Evolutionary conservation across 225 moss, liverwort and hornwort genomes (phyloP).

Genomic region (Sphagnum tenellum): DNA sequence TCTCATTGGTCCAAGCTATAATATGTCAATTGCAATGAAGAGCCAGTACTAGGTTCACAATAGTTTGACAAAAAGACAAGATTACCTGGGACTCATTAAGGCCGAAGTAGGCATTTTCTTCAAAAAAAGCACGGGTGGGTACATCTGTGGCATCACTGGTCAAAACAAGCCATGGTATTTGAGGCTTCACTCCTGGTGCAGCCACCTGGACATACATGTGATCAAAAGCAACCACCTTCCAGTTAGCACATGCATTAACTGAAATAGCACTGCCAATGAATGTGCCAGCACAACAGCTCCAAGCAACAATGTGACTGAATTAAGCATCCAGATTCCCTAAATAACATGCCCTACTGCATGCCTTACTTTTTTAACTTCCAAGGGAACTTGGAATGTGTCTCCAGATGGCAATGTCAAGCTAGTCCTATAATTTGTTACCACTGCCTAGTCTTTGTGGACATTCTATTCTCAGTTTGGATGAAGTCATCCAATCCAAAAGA

Average conservation of each 20-base stretch:
- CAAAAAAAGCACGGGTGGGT: conserved; percentile 47
- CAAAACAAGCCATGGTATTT: conserved; percentile 82
- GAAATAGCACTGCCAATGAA: too few species aligned
- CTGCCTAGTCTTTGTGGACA: neutral
- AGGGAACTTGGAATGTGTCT: too few species aligned
- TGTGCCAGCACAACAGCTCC: conserved; percentile 11
- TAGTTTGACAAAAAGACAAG: too few species aligned
- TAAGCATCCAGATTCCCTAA: too few species aligned
- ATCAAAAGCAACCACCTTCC: neutral
- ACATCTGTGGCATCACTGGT: conserved; percentile 79
- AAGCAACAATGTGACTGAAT: neutral
- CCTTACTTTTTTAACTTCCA: too few species aligned
- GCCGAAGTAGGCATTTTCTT: conserved; percentile 62
- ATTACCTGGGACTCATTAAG: conserved; percentile 64
- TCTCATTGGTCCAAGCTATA: too few species aligned
- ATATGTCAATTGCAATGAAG: too few species aligned
- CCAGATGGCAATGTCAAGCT: too few species aligned
- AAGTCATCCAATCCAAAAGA: too few species aligned
- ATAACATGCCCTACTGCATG: too few species aligned
- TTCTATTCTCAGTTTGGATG: too few species aligned
- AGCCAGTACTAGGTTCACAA: too few species aligned
- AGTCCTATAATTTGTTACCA: neutral
- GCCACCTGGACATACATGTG: conserved; percentile 11
- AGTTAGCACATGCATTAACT: neutral
- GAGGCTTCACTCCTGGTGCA: conserved; percentile 36